Evolutionary conservation across 2,329 filamentous ascomycete species (phyloP).

Genomic region (Dichotomopilus funicola): DNA sequence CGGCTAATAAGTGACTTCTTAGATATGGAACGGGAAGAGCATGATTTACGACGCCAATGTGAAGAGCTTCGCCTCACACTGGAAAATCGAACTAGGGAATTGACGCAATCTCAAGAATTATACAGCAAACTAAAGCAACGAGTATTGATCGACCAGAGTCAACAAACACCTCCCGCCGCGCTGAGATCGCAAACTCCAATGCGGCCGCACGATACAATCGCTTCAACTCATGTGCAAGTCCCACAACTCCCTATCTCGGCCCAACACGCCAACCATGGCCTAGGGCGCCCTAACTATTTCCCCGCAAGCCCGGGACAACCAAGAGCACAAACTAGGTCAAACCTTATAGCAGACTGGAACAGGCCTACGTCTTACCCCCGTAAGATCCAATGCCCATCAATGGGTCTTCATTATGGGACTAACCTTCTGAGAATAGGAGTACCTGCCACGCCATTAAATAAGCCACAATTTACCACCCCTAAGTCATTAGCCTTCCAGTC

Average conservation of each 20-base stretch:
- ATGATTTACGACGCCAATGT: conserved; percentile 61
- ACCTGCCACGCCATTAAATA: conserved; percentile 4
- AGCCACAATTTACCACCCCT: neutral
- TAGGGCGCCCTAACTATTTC: conserved; percentile 10
- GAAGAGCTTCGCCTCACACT: conserved; percentile 61
- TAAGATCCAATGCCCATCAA: neutral
- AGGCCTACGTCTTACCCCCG: conserved; percentile 8
- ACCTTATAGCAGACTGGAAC: conserved; percentile 6
- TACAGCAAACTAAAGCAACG: conserved; percentile 55
- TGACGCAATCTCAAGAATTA: conserved; percentile 60
- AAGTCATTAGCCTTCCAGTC: neutral
- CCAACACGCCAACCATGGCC: neutral
- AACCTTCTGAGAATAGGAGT: neutral
- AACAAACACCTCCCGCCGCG: conserved; percentile 47
- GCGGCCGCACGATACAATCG: neutral
- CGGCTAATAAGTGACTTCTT: neutral
- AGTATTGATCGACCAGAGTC: conserved; percentile 48
- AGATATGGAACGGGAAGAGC: conserved; percentile 56
- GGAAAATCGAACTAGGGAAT: conserved; percentile 63
- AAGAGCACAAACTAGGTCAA: neutral
- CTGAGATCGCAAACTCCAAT: conserved; percentile 31
- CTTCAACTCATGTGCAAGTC: neutral
- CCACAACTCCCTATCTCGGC: conserved; percentile 1
- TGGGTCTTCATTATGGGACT: neutral
- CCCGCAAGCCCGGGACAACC: conserved; percentile 8